Percentiles rank a stretch among this genome's conserved stretches.
These are phyloP conservation scores for Annulohypoxylon moriforme DNA, from an alignment of 495 filamentous ascomycete genomes.

Conservation along the genomic window DNA sequence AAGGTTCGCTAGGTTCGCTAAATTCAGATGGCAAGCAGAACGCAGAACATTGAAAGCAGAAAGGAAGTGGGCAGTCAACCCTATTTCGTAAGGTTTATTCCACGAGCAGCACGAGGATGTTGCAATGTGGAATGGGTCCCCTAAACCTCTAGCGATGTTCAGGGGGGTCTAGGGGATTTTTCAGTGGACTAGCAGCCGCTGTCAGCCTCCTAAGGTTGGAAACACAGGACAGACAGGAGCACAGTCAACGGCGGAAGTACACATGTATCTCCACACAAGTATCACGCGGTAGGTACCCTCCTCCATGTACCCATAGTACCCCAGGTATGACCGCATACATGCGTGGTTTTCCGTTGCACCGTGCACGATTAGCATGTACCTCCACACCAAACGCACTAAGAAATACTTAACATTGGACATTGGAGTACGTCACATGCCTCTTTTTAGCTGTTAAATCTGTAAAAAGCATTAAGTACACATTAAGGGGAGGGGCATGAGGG, in stretches of 20 bases:
- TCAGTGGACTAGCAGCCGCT: slow-evolving; percentile 8
- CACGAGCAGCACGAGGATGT: background rate
- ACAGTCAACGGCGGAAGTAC: slow-evolving; percentile 2
- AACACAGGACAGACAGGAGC: background rate
- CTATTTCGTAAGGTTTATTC: slow-evolving; percentile 24
- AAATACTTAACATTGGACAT: slow-evolving; percentile 9
- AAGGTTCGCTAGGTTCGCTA: background rate
- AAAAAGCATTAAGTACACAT: background rate
- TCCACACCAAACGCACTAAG: slow-evolving; percentile 1
- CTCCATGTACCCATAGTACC: background rate
- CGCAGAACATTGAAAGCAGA: background rate
- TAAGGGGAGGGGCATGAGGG: slow-evolving; percentile 16
- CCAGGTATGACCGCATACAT: slow-evolving; percentile 28
- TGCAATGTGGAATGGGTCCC: background rate
- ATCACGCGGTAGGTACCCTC: slow-evolving; percentile 14
- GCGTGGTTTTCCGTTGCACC: slow-evolving; percentile 24
- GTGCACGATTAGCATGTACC: slow-evolving; percentile 7
- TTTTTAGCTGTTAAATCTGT: slow-evolving; percentile 1
- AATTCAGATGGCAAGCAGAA: background rate
- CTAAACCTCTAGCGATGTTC: background rate
- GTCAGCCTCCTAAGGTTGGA: background rate
- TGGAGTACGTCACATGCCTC: slow-evolving; percentile 36
- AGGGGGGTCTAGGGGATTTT: background rate
- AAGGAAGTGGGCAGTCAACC: slow-evolving; percentile 17
- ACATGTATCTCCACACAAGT: slow-evolving; percentile 3